These are phyloP conservation scores for Penicillium soppii DNA, from an alignment of 495 filamentous ascomycete species.

Conservation along the genomic window DNA sequence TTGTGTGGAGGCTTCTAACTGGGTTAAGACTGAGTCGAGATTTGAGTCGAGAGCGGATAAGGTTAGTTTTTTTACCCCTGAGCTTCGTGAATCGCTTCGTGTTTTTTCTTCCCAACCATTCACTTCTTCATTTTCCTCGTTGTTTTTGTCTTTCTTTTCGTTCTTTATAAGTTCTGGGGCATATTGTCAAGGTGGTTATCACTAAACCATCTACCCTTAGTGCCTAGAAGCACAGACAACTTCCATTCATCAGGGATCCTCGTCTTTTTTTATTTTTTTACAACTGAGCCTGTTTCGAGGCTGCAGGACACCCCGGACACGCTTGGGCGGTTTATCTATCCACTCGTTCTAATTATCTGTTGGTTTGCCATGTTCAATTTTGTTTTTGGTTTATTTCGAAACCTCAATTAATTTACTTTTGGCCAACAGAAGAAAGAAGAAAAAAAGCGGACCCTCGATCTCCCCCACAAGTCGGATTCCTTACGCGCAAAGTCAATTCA, in stretches of 20 bases:
- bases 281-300: slow-evolving; percentile 23
- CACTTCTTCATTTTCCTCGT: slow-evolving; percentile 9
- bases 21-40: too few relatives aligned
- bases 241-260: slow-evolving; percentile 4
- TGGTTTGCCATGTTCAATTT: slow-evolving; percentile 14
- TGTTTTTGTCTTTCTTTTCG: slow-evolving; percentile 4
- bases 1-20: slow-evolving; percentile 4
- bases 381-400: slow-evolving; percentile 10
- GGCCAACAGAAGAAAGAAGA: slow-evolving; percentile 14
- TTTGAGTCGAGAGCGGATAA: slow-evolving; percentile 16
- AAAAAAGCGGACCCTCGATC: slow-evolving; percentile 10
- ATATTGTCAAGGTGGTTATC: not conserved
- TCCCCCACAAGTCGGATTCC: slow-evolving; percentile 11
- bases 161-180: not conserved
- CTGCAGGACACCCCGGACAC: slow-evolving; percentile 42
- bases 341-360: slow-evolving; percentile 14
- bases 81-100: slow-evolving; percentile 9
- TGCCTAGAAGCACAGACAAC: slow-evolving; percentile 5
- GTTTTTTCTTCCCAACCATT: slow-evolving; percentile 11
- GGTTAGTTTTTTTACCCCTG: slow-evolving; percentile 19
- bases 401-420: slow-evolving; percentile 15
- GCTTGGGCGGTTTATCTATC: slow-evolving; percentile 17
- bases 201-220: too few relatives aligned
- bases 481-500: slow-evolving; percentile 12
- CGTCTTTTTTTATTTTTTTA: slow-evolving; percentile 7